These are phyloP conservation scores for Coemansia sp. DNA, from an alignment of 192 early-diverging fungal genomes.

Conservation along the genomic window DNA sequence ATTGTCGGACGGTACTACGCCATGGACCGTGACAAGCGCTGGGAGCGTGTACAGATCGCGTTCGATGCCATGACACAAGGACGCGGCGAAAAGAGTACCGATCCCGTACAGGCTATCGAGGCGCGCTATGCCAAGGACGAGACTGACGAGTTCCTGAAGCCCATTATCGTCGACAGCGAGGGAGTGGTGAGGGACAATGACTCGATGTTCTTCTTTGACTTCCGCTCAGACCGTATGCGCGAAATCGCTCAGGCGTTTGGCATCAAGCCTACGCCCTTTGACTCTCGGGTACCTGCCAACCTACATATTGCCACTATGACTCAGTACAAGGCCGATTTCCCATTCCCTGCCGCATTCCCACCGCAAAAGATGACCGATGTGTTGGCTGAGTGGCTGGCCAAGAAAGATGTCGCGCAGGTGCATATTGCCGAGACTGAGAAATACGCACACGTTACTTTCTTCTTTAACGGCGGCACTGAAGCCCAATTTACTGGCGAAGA, in stretches of 20 bases:
- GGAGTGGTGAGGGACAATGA: conserved; percentile 87
- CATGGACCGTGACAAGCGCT: conserved; percentile 99
- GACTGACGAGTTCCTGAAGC: conserved; percentile 99
- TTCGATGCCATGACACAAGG: conserved; percentile 87
- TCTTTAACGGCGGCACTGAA: conserved; percentile 99
- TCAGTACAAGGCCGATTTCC: conserved; percentile 96
- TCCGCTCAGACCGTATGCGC: conserved; percentile 97
- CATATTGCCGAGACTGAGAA: conserved; percentile 99
- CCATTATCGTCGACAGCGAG: conserved; percentile 83
- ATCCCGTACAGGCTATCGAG: conserved; percentile 69
- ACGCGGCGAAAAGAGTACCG: conserved; percentile 61
- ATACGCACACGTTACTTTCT: conserved; percentile 99
- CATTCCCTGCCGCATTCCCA: conserved; percentile 95
- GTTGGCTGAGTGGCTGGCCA: conserved; percentile 94
- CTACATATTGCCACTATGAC: conserved; percentile 94
- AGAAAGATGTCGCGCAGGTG: conserved; percentile 84
- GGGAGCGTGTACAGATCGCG: conserved; percentile 97
- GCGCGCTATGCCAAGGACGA: conserved; percentile 84
- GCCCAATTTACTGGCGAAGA: conserved; percentile 88
- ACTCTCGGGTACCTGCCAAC: conserved; percentile 73
- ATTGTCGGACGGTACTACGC: conserved; percentile 98
- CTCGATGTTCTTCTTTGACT: conserved; percentile 98
- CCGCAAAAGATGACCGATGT: conserved; percentile 98
- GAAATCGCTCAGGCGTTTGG: conserved; percentile 88
- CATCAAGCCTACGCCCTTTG: conserved; percentile 84